Conservation (phyloP, 441 rosid species). For the Corymbia calophylla region DNA sequence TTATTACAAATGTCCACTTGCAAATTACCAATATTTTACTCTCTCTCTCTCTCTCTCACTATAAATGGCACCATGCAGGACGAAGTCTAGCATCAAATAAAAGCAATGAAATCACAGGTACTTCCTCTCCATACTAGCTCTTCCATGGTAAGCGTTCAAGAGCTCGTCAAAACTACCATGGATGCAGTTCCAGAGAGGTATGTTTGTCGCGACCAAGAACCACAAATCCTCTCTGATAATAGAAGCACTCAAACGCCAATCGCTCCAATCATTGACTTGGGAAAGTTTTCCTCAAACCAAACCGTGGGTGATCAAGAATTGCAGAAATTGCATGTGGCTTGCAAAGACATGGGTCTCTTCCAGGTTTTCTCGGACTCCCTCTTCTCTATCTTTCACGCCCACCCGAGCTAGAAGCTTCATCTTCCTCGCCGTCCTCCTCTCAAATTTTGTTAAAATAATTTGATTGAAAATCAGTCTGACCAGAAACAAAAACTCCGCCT, state of each 20-base stretch:
- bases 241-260: not conserved
- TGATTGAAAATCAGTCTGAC: not conserved
- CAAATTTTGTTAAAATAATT: not conserved
- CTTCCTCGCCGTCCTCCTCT: not conserved
- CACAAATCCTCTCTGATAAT: not conserved
- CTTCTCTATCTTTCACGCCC: not conserved
- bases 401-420: not conserved
- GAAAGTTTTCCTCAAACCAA: constrained; percentile 1
- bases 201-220: not conserved
- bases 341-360: constrained; percentile 42
- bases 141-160: not conserved
- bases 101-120: not conserved
- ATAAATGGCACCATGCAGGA: not conserved
- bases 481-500: not conserved
- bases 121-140: not conserved
- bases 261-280: constrained; percentile 9
- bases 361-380: constrained; percentile 20
- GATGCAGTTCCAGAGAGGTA: not conserved
- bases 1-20: not conserved
- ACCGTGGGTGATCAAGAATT: constrained; percentile 15
- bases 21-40: not conserved
- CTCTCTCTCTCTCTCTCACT: not conserved
- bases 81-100: not conserved
- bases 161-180: not conserved
- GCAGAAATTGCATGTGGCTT: constrained; percentile 29